Evolutionary conservation across 192 early-diverging fungal genomes (phyloP).

Genomic region (Rhizoclosmatium globosum): DNA sequence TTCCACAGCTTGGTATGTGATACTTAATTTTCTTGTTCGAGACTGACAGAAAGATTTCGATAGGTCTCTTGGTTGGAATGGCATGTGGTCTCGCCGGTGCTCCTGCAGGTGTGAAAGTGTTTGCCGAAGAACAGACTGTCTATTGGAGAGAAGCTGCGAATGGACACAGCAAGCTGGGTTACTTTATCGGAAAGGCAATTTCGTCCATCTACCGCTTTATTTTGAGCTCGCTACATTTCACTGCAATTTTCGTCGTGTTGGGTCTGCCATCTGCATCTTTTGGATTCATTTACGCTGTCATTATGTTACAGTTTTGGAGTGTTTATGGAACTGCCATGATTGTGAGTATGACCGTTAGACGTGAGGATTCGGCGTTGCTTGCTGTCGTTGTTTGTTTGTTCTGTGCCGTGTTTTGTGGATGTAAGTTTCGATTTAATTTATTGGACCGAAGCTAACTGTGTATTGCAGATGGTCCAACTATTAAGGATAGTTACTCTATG

Average conservation of each 20-base stretch:
- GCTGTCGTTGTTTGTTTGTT: constrained; percentile 46
- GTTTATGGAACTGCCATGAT: constrained; percentile 50
- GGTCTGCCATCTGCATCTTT: constrained; percentile 36
- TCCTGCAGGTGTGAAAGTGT: constrained; percentile 57
- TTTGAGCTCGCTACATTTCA: constrained; percentile 46
- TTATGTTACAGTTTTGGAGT: constrained; percentile 44
- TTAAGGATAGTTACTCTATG: constrained; percentile 38
- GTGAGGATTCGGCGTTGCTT: constrained; percentile 47
- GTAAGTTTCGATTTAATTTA: neutral
- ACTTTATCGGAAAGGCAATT: constrained; percentile 46
- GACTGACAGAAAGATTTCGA: neutral
- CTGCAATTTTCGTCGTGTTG: constrained; percentile 38
- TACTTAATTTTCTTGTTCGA: neutral
- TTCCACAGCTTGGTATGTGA: constrained; percentile 31
- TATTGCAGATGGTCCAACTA: constrained; percentile 32
- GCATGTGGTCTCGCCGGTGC: constrained; percentile 45
- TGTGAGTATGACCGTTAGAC: constrained; percentile 43
- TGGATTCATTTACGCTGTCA: constrained; percentile 29
- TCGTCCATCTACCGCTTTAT: constrained; percentile 42
- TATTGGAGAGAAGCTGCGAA: constrained; percentile 56
- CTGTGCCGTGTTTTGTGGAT: constrained; percentile 56
- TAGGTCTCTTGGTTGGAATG: constrained; percentile 41
- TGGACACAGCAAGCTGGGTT: constrained; percentile 36
- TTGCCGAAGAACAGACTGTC: constrained; percentile 53
- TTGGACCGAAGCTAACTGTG: neutral